Evolutionary conservation across 371 early-diverging fungal species (phyloP), one percentile per base, ranked within the genome.

Genomic region (Mucor circinelloides): DNA sequence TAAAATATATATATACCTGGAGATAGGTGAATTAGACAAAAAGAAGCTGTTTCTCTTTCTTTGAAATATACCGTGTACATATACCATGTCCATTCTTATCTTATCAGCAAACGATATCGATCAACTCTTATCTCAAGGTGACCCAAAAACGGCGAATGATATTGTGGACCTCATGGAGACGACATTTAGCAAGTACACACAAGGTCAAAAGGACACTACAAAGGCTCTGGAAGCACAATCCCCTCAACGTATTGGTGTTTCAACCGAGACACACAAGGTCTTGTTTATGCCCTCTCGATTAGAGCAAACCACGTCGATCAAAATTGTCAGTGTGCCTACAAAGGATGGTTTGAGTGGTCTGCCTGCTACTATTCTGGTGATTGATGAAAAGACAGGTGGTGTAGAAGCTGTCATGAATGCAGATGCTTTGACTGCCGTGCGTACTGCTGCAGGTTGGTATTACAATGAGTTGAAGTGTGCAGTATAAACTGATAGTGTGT

Each of bases 271-370:
- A n/a, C 85, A 83, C 57, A 67, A 80, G 30, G 80, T 83, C 0
- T 66, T 88, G 28, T 81, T 84, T 71, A 88, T 88, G 89, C 89
- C 89, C 17, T 81, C 87, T 6, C 73, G 89, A 27, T 76, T 87
- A 36, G 71, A 82, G 32, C 64, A 78, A 9, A 78, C 81, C 5
- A 83, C 87, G 0, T 82, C 80, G n/a, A 73, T 88, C 67, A 88
- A 88, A 63, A 74, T 88, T 19, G 89, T 88, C 27, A 84, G 86
- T 52, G 79, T 84, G 0, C 87, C 87, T 17, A 71, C 75, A 6
- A 70, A 74, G 2, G 80, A 84, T 25, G 79, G 83, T 28, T 74
- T 78, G 56, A 66, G 75, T 6, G 89, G 89, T 19, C 59, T 88
- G 6, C 87, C 89, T 0, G 83, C 84, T 0, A 80, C 79, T n/a